Evolutionary conservation across 768 basidiomycete species (phyloP), one percentile per base, ranked within the genome.

Genomic region (Tylopilus vinaceipallidus): DNA sequence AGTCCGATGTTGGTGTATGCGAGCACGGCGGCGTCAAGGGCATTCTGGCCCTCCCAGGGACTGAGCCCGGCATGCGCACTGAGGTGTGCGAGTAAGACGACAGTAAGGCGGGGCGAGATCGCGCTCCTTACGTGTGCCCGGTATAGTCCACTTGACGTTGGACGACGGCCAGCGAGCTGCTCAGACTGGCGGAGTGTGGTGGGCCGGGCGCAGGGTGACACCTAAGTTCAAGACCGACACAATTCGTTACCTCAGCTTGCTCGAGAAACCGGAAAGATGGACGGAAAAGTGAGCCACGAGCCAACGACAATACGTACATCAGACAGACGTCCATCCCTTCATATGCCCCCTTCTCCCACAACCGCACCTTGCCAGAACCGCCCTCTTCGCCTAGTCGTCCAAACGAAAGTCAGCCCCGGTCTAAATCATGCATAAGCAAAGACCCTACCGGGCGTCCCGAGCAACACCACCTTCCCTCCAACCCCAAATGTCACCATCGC

Each of bases 1-100:
- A 83, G 80, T 0, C 88, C 83, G 17, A 95, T 80, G 52, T 81
- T 87, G 44, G 79, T 86, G 62, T 93, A 93, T 11, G 87, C 86
- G 4, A 90, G 73, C 3, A 92, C 86, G 12, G 88, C 90, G 1
- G 92, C 91, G 60, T 95, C 91, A 7, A 91, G 71, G 1, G 90
- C 87, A 55, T 93, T 92, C 53, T 74, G 76, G 2, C 88, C 90
- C 59, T 91, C 86, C 90, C 90, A 92, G n/a, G 90, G 91, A 16
- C 85, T 86, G 22, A 86, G 73, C 1, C 82, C 83, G 0, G 88
- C 88, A 61, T 90, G 89, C 5, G 88, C 87, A 16, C 88, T 89
- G 49, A 23, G 32, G 13, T 14, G 27, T 12, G 11, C 2, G n/a
- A 2, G n/a, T 10, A 9, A 7, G 23, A 26, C 6, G 17, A 26